A percentile compares a stretch with the other conserved stretches of the same genome.
These are phyloP conservation scores for Epichloe bromicola DNA, from an alignment of 2,329 filamentous ascomycete genomes.

Conservation along the genomic window DNA sequence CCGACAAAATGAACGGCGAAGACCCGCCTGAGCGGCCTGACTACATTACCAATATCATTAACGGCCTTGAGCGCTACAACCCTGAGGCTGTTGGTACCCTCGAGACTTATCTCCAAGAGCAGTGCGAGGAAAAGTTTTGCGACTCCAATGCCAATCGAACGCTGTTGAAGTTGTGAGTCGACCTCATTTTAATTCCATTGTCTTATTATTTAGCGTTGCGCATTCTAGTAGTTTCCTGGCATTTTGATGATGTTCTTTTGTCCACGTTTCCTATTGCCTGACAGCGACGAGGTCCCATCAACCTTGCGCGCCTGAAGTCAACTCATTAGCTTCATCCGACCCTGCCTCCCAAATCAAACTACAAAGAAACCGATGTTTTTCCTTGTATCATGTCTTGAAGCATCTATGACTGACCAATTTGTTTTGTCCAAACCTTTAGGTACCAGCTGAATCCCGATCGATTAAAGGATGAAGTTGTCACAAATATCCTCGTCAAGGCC, in stretches of 20 bases:
- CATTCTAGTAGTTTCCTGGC: slow-evolving; percentile 6
- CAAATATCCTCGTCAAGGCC: slow-evolving; percentile 97
- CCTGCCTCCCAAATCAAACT: slow-evolving; percentile 9
- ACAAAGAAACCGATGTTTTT: background rate
- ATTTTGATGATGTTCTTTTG: slow-evolving; percentile 55
- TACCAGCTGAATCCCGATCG: slow-evolving; percentile 99
- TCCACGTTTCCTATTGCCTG: slow-evolving; percentile 99
- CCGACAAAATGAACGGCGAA: slow-evolving; percentile 54
- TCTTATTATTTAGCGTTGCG: background rate
- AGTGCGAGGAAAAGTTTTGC: slow-evolving; percentile 89
- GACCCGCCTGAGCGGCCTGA: slow-evolving; percentile 85
- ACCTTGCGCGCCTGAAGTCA: slow-evolving; percentile 10
- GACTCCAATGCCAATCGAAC: slow-evolving; percentile 97
- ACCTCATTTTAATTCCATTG: background rate
- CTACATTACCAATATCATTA: slow-evolving; percentile 85
- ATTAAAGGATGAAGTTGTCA: slow-evolving; percentile 90
- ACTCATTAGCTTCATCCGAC: slow-evolving; percentile 61
- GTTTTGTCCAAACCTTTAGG: slow-evolving; percentile 32
- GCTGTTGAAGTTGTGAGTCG: slow-evolving; percentile 85
- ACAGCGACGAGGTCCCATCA: slow-evolving; percentile 40
- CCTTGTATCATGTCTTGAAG: background rate
- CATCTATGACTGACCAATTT: background rate
- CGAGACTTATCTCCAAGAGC: slow-evolving; percentile 85
- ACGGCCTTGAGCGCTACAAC: slow-evolving; percentile 96
- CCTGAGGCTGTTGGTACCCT: slow-evolving; percentile 88